Percentiles rank a stretch among this genome's conserved stretches.
These are phyloP conservation scores for Porodaedalea pini DNA, from an alignment of 1,284 basidiomycete genomes.

Conservation along the genomic window DNA sequence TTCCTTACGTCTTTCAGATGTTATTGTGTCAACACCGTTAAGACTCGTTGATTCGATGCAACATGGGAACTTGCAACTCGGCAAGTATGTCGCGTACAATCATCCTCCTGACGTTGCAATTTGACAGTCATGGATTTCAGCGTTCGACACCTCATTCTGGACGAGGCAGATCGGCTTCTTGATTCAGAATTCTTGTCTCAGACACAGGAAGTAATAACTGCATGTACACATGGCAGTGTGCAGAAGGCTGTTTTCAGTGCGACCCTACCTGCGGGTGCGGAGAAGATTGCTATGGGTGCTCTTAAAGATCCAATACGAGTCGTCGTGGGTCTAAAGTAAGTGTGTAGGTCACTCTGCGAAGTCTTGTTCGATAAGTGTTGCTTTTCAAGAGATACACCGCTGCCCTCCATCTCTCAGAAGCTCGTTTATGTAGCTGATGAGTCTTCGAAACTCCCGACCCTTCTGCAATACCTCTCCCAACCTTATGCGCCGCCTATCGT, in stretches of 20 bases:
- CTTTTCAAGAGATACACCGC: constrained; percentile 74
- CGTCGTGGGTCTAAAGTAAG: constrained; percentile 91
- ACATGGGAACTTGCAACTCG: constrained; percentile 60
- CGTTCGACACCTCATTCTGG: constrained; percentile 80
- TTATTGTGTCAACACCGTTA: constrained; percentile 80
- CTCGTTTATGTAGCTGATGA: constrained; percentile 92
- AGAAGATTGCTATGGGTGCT: constrained; percentile 85
- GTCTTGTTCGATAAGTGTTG: constrained; percentile 4
- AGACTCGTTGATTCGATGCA: constrained; percentile 74
- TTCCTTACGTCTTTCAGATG: constrained; percentile 44
- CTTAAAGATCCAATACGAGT: constrained; percentile 81
- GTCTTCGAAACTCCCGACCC: constrained; percentile 85
- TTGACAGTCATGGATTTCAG: constrained; percentile 40
- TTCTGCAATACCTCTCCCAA: constrained; percentile 73
- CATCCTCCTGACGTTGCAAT: constrained; percentile 22
- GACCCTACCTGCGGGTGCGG: constrained; percentile 86
- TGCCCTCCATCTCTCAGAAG: constrained; percentile 79
- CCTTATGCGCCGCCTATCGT: constrained; percentile 92
- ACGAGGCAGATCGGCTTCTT: constrained; percentile 90
- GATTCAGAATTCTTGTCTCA: constrained; percentile 88
- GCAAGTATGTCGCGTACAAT: constrained; percentile 52
- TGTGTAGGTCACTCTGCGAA: constrained; percentile 20
- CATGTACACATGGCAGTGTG: constrained; percentile 69
- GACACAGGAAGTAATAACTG: constrained; percentile 82
- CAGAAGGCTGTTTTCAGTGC: constrained; percentile 95